Evolutionary conservation across 805 yeast genomes (phyloP), one percentile per base, ranked within the genome.

Genomic region (Saturnispora dispora): DNA sequence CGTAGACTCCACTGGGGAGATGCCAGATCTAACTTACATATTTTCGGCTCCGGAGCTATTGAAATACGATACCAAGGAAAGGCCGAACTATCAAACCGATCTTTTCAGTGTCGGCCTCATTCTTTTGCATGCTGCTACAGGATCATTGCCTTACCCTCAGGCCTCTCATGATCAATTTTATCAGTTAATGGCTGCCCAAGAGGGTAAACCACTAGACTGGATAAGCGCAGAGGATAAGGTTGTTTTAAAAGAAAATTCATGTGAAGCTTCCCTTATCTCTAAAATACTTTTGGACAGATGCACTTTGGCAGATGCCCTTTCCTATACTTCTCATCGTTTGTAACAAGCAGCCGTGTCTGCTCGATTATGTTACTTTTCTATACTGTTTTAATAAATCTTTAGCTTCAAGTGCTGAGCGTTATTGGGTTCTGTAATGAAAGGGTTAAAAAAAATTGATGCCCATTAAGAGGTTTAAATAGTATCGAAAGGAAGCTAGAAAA

Each of bases 41-140:
- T 77, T 70, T 59, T 64, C 75, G 9, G 75, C 81, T 1, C 81
- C 81, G 1, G 78, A 74, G 51, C 56, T 77, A 18, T 50, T 75
- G 10, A 39, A 56, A 15, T 42, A 60, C 60, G 20, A 20, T 48
- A 8, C 76, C 74, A 48, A 49, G 3, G 46, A 56, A 58, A 13
- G 66, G 53, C 59, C 60, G 53, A n/a, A 47, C 4, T 47, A 28
- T 17, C 15, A 46, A 15, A 67, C 78, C 2, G 82, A 77, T 52
- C 53, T 73, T 9, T 77, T 67, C 56, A 71, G 80, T 13, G 68
- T 68, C 3, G 82, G 81, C 0, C 57, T 77, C 42, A 66, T 75
- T 9, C 57, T 77, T 9, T 57, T 77, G 33, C 66, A 68, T 47
- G 72, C 76, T 10, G 76, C 75, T 1, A 71, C 73, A 9, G 80